Base-by-base conservation (phyloP, 495 filamentous ascomycete genomes). In the Aspergillus kassunensis region DNA sequence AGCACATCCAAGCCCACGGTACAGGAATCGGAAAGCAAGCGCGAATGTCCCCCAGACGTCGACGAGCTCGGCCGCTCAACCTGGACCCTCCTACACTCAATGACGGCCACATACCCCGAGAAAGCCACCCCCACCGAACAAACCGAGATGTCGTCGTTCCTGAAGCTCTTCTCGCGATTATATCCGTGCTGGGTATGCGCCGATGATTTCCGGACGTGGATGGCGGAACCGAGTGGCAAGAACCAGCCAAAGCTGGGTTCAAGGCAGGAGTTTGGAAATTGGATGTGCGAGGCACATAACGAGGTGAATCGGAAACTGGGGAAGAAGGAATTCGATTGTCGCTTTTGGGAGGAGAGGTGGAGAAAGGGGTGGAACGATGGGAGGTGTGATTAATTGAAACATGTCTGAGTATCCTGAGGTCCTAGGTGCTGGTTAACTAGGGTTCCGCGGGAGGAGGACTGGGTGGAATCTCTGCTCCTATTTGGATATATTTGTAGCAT, bases 201-300 rank as follows among this genome's bases (percentile, higher is more conserved):
- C 33, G 88, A 90, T 55, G 95, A 97, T 61, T 97, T 98, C 67
- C 86, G 82, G 68, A 59, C 51, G 0, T 97, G 91, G 81, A 88
- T 97, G 74, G 76, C 72, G 53, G 80, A 79, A 60, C 73, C 73
- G n/a, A 74, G 75, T 59, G 73, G 71, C 9, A 53, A 51, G 12
- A 87, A 91, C 43, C 78, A 84, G 65, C 83, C 90, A 48, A 69
- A 79, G 61, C 72, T 92, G 25, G 77, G 77, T 9, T 82, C 80
- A 48, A 69, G 87, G 36, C 77, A 80, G 29, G 88, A 88, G 61
- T 90, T 98, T 61, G 93, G 91, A 35, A 77, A 75, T 58, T 98
- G 95, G 95, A 85, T 97, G 78, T 98, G 93, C 62, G 87, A 92
- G 68, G 93, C 93, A 60, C 93, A 98, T 77, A 98, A 98, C 75